Evolutionary conservation across 2,329 filamentous ascomycete genomes (phyloP).

Genomic region (Pyrenochaeta sp.): DNA sequence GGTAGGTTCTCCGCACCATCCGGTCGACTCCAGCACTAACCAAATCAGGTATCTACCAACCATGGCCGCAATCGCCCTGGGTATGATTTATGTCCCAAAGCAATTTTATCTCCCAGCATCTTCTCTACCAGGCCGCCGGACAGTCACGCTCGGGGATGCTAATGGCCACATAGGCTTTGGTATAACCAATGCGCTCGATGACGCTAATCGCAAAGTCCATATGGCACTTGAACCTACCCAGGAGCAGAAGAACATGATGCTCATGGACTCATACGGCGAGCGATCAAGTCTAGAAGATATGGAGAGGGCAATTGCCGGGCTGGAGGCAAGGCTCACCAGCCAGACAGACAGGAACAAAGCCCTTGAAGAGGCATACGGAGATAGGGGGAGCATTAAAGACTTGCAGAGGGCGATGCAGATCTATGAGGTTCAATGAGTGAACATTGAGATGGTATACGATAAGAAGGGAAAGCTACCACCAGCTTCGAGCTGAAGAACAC

Average conservation of each 20-base stretch:
- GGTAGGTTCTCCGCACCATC: constrained; percentile 25
- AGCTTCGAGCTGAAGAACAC: constrained; percentile 13
- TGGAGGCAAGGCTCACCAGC: constrained; percentile 37
- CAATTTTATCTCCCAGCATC: constrained; percentile 21
- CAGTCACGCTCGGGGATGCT: constrained; percentile 39
- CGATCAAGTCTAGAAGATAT: constrained; percentile 45
- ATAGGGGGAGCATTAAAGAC: constrained; percentile 54
- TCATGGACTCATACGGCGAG: constrained; percentile 43
- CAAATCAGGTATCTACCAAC: constrained; percentile 41
- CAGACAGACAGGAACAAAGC: constrained; percentile 48
- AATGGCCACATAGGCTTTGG: constrained; percentile 45
- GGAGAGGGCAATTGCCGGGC: constrained; percentile 39
- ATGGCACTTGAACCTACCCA: constrained; percentile 32
- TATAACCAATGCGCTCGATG: constrained; percentile 39
- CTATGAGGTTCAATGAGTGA: constrained; percentile 52
- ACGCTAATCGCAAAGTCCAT: constrained; percentile 42
- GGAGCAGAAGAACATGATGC: constrained; percentile 40
- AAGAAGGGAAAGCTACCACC: constrained; percentile 4
- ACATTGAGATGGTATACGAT: neutral
- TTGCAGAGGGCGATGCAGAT: constrained; percentile 55
- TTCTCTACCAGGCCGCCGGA: constrained; percentile 28
- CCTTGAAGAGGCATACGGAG: constrained; percentile 58
- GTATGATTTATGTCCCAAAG: constrained; percentile 40
- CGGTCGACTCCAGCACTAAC: constrained; percentile 6
- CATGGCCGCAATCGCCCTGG: constrained; percentile 44